Evolutionary conservation across 306 rosid species (phyloP), one percentile per base, ranked within the genome.

Genomic region (Sechiopsis laciniata): DNA sequence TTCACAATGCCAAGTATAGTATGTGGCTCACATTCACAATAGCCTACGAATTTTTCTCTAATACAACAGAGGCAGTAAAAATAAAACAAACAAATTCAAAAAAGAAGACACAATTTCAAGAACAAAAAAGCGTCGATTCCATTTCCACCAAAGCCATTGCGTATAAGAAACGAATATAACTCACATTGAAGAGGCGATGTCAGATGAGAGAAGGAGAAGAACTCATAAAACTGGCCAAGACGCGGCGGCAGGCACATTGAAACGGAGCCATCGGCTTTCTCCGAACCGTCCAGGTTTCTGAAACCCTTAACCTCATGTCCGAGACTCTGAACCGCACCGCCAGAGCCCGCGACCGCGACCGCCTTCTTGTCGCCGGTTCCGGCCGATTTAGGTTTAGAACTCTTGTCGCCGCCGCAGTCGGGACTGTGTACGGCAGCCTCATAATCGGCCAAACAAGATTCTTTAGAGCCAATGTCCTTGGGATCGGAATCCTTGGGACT

Each of bases 221-320:
- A 94, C 22, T 94, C 91, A 56, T 90, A 94, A 84, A 94, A 94
- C 75, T 87, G 90, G 53, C 97, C 97, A 17, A 94, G 94, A 74
- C 81, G 83, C 59, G 91, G 96, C 32, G 96, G 95, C 10, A 92
- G 96, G 78, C 76, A 94, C 95, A 94, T 81, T 2, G 96, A 89
- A 63, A 85, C 78, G 20, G 89, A 87, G 16, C 70, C 87, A 20
- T 84, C 86, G 63, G 66, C 77, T 76, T 78, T 83, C 74, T 80
- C 81, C 58, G 61, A 50, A 67, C 71, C 81, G 52, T 75, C 81
- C 52, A 45, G 71, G 71, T 48, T 48, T 64, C 48, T 59, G 55
- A 64, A 35, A 24, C 16, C 14, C 57, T 76, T 86, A 3, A 35
- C 66, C 37, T 57, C 85, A 56, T 57, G 72, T 50, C 55, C 42